Evolutionary conservation across 2,329 filamentous ascomycete genomes (phyloP).

Genomic region (Sarocladiaceae sp.): DNA sequence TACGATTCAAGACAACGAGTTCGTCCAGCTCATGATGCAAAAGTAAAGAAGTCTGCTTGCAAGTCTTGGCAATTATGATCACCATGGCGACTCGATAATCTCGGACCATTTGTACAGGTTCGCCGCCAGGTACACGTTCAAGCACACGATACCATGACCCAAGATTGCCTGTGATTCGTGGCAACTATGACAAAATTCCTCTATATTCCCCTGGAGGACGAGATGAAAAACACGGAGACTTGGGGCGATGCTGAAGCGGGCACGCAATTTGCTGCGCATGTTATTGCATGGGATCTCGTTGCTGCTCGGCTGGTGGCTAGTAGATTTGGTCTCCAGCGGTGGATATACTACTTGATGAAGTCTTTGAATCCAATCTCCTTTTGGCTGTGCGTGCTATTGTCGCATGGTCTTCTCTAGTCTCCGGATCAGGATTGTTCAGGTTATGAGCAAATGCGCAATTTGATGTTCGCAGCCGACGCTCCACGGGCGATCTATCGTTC

Average conservation of each 20-base stretch:
- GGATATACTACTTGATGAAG: constrained; percentile 7
- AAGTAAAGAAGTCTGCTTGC: constrained; percentile 50
- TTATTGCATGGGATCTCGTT: not conserved
- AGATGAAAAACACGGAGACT: not conserved
- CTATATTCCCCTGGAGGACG: constrained; percentile 1
- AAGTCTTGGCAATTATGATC: not conserved
- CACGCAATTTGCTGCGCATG: not conserved
- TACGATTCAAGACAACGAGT: constrained; percentile 63
- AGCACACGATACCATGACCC: constrained; percentile 6
- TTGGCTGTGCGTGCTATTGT: no score
- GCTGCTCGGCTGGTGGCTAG: constrained; percentile 2
- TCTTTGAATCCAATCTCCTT: constrained; percentile 1
- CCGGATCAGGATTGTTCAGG: no score
- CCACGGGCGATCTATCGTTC: no score
- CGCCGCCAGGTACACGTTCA: not conserved
- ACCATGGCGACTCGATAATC: not conserved
- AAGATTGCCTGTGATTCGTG: not conserved
- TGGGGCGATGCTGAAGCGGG: not conserved
- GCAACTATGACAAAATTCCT: constrained; percentile 4
- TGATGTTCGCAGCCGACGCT: no score
- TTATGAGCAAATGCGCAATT: no score
- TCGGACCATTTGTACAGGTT: not conserved
- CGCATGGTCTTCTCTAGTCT: no score
- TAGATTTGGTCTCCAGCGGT: constrained; percentile 1
- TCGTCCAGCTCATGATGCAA: constrained; percentile 94